Evolutionary conservation across 371 early-diverging fungal species (phyloP), one percentile per base, ranked within the genome.

Genomic region (Mycotypha africana): DNA sequence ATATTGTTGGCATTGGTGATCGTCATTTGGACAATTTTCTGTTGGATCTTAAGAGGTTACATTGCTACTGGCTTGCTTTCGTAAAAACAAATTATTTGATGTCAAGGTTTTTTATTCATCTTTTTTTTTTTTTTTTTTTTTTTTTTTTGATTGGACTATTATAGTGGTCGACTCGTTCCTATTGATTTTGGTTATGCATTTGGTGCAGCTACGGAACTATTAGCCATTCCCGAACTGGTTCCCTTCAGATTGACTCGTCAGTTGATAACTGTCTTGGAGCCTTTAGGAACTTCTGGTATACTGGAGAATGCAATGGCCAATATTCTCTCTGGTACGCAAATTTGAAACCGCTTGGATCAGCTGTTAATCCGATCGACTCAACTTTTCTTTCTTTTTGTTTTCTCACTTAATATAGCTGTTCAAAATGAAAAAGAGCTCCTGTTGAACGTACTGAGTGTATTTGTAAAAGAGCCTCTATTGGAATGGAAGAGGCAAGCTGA

Each of bases 161-260:
- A 9, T 30, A 83, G 76, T 42, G 87, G 87, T 1, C 60, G 65
- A 14, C 46, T 86, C 20, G 56, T 86, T 26, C 72, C 77, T 0
- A 86, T 86, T 56, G 87, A 86, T 62, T 86, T 86, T 53, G 87
- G 87, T 0, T 79, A 85, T 53, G 87, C 87, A 4, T 86, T 86
- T 69, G 87, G 87, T 43, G 76, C 83, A 0, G 84, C 84, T 4
- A 80, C 87, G 0, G 84, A 84, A 49, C 45, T 79, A n/a, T 58
- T 84, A 0, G 78, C 83, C 6, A 66, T 85, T 2, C 85, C 87
- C 6, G 87, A 86, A 49, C 45, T 86, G 21, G 70, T 85, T 2
- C 87, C 87, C 1, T 85, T 86, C 62, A 65, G 87, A 2, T 53
- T 85, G 11, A 85, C 87, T 3, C 44, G 54, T 17, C 84, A 81